Evolutionary conservation across 129 eudicot species (phyloP), one percentile per base, ranked within the genome.

Genomic region (Flaveria bidentis): DNA sequence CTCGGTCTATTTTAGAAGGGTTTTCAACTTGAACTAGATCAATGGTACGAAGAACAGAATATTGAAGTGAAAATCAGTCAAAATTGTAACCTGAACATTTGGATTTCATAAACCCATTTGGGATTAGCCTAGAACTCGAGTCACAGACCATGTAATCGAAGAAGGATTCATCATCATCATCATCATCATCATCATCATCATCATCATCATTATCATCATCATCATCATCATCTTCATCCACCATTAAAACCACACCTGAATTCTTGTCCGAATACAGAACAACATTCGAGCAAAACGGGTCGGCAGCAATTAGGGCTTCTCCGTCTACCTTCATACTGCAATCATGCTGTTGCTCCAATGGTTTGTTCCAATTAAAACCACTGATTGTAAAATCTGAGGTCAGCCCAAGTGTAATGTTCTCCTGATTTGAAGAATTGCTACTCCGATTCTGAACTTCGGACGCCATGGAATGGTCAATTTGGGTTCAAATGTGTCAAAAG

Each of bases 71-170:
- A 47, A 49, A 12, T 11, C 5, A 12, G 16, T 49, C 15, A 58
- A 61, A 33, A 67, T 16, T 25, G 81, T 56, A 67, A 93, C 97
- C 98, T 86, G 84, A 56, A 46, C 82, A 84, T 75, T 69, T 73
- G 12, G 86, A 62, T 75, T 46, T 81, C 14, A 76, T 41, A 74
- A 90, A 84, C 28, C 98, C 98, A 55, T 60, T 74, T 9, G 81
- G 84, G n/a, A 93, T 51, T 33, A 93, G 47, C 76, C 82, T 85
- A 15, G 96, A 74, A 71, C 84, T 69, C 5, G 89, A 80, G 76
- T 88, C 87, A 23, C 98, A 93, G 49, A 88, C 85, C 98, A 90
- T 90, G 2, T 74, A 82, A 71, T 90, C 98, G 1, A 73, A 71
- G 13, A 78, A 62, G 20, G 85, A 83, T 20, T 86, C 92, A 3